Conservation (phyloP, 2,329 filamentous ascomycete genomes). For the Canariomyces notabilis region DNA sequence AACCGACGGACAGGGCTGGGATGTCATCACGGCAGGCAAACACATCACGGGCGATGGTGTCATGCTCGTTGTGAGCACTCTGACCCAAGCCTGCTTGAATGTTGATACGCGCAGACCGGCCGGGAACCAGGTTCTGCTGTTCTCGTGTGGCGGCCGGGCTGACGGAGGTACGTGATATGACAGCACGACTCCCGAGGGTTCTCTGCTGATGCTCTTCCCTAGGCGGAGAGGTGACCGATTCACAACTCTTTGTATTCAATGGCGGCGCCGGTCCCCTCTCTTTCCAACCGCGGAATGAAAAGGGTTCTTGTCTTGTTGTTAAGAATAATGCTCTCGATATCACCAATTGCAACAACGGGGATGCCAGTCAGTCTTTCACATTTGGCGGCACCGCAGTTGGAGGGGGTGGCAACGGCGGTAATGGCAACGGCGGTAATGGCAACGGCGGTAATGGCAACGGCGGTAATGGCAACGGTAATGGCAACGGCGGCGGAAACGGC, state of each 20-base stretch:
- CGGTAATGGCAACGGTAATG: not conserved
- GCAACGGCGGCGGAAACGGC: constrained; percentile 8
- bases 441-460: constrained; percentile 9
- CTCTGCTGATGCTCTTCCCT: constrained; percentile 5
- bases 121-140: constrained; percentile 50
- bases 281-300: constrained; percentile 42
- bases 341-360: constrained; percentile 37
- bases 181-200: not conserved
- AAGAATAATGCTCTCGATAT: constrained; percentile 41
- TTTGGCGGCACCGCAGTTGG: constrained; percentile 23
- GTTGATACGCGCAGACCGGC: constrained; percentile 48
- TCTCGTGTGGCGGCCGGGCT: constrained; percentile 54
- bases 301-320: constrained; percentile 43
- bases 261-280: constrained; percentile 38
- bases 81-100: constrained; percentile 55
- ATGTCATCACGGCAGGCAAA: constrained; percentile 44
- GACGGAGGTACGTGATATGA: constrained; percentile 38
- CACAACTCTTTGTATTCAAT: constrained; percentile 47
- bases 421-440: constrained; percentile 1
- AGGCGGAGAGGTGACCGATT: constrained; percentile 45
- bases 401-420: constrained; percentile 4
- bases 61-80: constrained; percentile 50
- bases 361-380: constrained; percentile 41
- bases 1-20: constrained; percentile 42
- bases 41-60: constrained; percentile 45